phyloP scores from a whole-genome alignment of 148 eudicot genomes.

The Rhododendron griersonianum region DNA sequence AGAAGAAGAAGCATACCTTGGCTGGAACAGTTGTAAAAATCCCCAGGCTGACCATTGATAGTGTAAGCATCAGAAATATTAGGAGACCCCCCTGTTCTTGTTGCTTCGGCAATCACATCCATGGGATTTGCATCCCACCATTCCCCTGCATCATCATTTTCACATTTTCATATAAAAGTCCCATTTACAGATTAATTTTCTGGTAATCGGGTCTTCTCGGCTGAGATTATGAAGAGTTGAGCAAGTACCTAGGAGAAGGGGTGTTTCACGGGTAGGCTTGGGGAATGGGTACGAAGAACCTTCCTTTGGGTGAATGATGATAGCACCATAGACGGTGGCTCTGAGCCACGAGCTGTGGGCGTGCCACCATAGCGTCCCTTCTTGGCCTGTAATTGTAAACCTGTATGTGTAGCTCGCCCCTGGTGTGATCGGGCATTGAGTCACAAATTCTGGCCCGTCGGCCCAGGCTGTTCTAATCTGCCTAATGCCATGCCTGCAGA shows the following conservation, averaged over 20 bases:
- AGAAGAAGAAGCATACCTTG: slow-evolving; percentile 32
- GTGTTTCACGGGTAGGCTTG: slow-evolving; percentile 32
- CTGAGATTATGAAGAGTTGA: not conserved
- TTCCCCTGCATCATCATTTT: slow-evolving; percentile 45
- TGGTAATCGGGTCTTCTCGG: not conserved
- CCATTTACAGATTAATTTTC: not conserved
- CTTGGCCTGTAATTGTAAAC: slow-evolving; percentile 40
- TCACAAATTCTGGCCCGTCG: slow-evolving; percentile 47
- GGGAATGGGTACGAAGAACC: slow-evolving; percentile 41
- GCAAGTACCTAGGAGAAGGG: slow-evolving; percentile 39
- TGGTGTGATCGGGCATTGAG: slow-evolving; percentile 52
- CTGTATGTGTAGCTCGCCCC: slow-evolving; percentile 40
- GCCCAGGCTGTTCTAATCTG: slow-evolving; percentile 48
- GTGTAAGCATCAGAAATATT: slow-evolving; percentile 71
- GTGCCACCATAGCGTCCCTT: slow-evolving; percentile 61
- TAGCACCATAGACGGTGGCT: slow-evolving; percentile 49
- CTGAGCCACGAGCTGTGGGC: slow-evolving; percentile 57
- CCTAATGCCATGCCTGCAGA: slow-evolving; percentile 43
- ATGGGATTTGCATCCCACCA: slow-evolving; percentile 81
- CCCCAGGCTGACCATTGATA: slow-evolving; percentile 66
- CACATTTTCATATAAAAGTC: not conserved
- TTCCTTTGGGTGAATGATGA: slow-evolving; percentile 37
- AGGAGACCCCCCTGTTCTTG: slow-evolving; percentile 65
- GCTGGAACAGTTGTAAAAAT: slow-evolving; percentile 61
- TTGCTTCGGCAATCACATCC: slow-evolving; percentile 49